Percentiles rank a stretch among this genome's conserved stretches.
Conservation (phyloP, 2,329 filamentous ascomycete species). For the Sphaerulina populicola region DNA sequence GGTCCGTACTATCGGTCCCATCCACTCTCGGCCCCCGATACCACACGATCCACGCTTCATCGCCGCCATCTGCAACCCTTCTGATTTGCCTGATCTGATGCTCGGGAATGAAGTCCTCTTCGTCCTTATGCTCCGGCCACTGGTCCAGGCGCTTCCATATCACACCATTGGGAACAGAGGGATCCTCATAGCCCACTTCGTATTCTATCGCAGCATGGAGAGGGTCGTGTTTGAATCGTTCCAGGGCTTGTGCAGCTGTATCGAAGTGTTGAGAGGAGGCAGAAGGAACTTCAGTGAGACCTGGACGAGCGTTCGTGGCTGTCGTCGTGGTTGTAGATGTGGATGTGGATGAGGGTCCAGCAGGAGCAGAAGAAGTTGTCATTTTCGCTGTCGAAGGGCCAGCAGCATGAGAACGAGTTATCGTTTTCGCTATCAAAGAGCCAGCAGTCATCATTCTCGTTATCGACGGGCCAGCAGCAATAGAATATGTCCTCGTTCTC, state of each 20-base stretch:
- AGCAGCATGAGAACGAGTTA: too few species aligned
- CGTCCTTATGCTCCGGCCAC: conserved; percentile 47
- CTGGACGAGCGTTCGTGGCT: not conserved
- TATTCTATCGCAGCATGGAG: conserved; percentile 26
- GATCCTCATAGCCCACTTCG: conserved; percentile 48
- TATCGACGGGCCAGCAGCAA: too few species aligned
- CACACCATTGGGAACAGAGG: conserved; percentile 40
- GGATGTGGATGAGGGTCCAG: not conserved
- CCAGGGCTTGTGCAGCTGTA: conserved; percentile 11
- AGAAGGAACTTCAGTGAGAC: not conserved
- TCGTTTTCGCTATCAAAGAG: too few species aligned
- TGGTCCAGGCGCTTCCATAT: conserved; percentile 41
- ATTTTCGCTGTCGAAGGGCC: too few species aligned
- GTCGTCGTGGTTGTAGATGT: not conserved
- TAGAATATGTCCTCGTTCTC: too few species aligned
- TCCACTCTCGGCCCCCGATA: conserved; percentile 36
- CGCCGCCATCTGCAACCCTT: conserved; percentile 24
- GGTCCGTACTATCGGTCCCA: conserved; percentile 3
- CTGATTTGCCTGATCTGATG: conserved; percentile 48
- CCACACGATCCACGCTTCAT: conserved; percentile 40
- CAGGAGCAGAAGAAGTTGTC: too few species aligned
- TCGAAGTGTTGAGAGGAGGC: not conserved
- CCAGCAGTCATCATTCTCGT: too few species aligned
- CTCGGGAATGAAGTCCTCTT: conserved; percentile 51
- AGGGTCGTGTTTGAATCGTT: conserved; percentile 43